Base-by-base conservation (phyloP, 192 early-diverging fungal genomes). In the Backusella psychrophila region DNA sequence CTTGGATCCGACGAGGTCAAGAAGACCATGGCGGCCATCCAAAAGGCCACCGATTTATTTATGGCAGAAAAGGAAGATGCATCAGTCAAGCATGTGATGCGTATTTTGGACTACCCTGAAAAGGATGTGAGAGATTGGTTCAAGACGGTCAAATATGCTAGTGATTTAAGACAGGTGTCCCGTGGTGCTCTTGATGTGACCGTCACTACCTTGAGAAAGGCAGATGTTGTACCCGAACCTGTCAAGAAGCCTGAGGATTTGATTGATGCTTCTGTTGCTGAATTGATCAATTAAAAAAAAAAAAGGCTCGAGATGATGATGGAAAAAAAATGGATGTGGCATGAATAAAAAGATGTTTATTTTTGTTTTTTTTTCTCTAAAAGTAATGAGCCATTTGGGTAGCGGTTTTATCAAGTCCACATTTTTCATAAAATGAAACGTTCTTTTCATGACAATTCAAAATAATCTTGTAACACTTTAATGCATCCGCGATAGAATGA, bases 381-480 rank as follows among this genome's bases (percentile, higher is more conserved):
- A 85, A 80, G 72, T 92, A 93, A 9, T 84, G 70, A 0, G 90
- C 85, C 92, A 94, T 93, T 73, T 93, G 89, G 23, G 92, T 81
- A 44, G 88, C 93, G 85, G 96, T 96, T 53, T 91, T 84, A 19
- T 74, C 83, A 69, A 97, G 88, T 1, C 93, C 95, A 74, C 95
- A 96, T 82, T 98, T 98, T 77, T 92, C 87, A 83, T 98, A 98
- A 76, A 98, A 98, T 15, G 90, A 80, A 31, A 95, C 91, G 82
- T 98, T 98, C 34, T 92, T 85, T 39, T 82, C 75, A 42, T 78
- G 86, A 79, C 91, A 94, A 81, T 91, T 89, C 53, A 93, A 84
- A 36, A 94, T 88, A n/a, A 90, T 85, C 79, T 98, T 98, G 88
- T 98, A 98, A 87, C 97, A 98, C 26, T 93, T 95, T 29, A 91